Evolutionary conservation across 2,329 filamentous ascomycete genomes (phyloP).

Genomic region (Xylariales sp.): DNA sequence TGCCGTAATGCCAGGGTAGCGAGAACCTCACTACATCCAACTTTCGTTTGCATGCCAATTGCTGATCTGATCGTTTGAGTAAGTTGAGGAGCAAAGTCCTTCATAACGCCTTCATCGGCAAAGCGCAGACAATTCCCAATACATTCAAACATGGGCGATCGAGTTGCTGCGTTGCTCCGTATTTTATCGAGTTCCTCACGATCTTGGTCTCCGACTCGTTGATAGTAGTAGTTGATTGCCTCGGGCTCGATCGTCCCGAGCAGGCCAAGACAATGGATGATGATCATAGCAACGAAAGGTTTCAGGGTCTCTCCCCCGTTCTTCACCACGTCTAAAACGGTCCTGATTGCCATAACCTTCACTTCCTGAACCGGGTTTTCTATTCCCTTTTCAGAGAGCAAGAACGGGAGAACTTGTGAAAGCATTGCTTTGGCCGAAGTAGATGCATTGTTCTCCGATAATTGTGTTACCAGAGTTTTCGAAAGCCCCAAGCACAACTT

Average conservation of each 20-base stretch:
- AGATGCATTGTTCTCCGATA: conserved; percentile 71
- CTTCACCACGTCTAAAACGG: conserved; percentile 84
- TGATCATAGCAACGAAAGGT: conserved; percentile 75
- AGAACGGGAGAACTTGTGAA: conserved; percentile 80
- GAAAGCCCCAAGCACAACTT: conserved; percentile 80
- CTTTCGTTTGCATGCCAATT: conserved; percentile 88
- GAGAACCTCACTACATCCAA: conserved; percentile 81
- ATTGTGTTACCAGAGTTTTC: conserved; percentile 76
- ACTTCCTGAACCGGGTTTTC: conserved; percentile 88
- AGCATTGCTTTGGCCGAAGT: conserved; percentile 76
- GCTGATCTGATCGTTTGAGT: conserved; percentile 78
- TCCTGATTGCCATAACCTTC: conserved; percentile 74
- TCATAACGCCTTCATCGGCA: conserved; percentile 74
- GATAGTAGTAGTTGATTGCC: conserved; percentile 85
- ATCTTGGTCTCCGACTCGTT: conserved; percentile 82
- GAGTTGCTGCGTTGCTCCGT: conserved; percentile 73
- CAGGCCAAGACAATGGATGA: conserved; percentile 75
- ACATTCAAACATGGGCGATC: conserved; percentile 86
- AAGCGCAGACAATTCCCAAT: conserved; percentile 85
- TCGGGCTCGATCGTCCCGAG: conserved; percentile 87
- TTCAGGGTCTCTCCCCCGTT: conserved; percentile 75
- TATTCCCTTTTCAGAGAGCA: conserved; percentile 82
- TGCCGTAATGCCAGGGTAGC: conserved; percentile 81
- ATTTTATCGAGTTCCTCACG: conserved; percentile 88
- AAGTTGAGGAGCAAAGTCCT: conserved; percentile 64